Base-by-base conservation (phyloP, 208 protist genomes). In the Borovskyia barvae region DNA sequence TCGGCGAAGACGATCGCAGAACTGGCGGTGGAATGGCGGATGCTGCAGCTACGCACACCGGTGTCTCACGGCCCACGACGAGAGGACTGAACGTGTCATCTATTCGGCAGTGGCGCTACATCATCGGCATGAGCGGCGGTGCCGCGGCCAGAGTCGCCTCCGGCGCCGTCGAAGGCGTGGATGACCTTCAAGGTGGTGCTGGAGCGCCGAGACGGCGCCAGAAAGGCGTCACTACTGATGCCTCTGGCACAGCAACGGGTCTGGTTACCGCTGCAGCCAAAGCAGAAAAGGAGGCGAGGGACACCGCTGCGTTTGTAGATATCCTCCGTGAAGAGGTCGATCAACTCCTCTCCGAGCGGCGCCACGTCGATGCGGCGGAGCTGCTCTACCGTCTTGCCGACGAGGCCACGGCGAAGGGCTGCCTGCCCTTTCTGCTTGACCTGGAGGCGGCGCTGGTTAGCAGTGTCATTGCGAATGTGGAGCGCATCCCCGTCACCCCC, bases 341-440 rank as follows among this genome's bases (percentile, higher is more conserved):
- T 7, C 81, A 88, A 54, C 60, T 87, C 26, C 54, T 94, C 26
- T 57, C 85, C 29, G 84, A 89, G 67, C 66, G 84, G 45, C 77
- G 75, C 2, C 82, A 87, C 62, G 32, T 69, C 2, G 82, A 90
- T 35, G 84, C 82, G 15, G 87, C 84, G 17, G 79, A 83, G 59
- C 66, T 90, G 54, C 66, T 94, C 22, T 82, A 70, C 35, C 69
- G 76, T 14, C 60, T 87, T 15, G 73, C 77, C 28, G 67, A 46
- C 22, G 77, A 90, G 51, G 87, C 82, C 3, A 60, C 42, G 24
- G 54, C 45, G 26, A 68, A 78, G 22, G 83, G 80, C 36, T 92
- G 87, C 48, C 48, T 90, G 9, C 75, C 81, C 8, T 62, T 92
- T 15, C 32, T 92, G 42, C 71, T 92, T 4, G 77, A 85, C 45